These are phyloP conservation scores for Penicillium egyptiacum DNA, from an alignment of 495 filamentous ascomycete genomes.

Conservation along the genomic window DNA sequence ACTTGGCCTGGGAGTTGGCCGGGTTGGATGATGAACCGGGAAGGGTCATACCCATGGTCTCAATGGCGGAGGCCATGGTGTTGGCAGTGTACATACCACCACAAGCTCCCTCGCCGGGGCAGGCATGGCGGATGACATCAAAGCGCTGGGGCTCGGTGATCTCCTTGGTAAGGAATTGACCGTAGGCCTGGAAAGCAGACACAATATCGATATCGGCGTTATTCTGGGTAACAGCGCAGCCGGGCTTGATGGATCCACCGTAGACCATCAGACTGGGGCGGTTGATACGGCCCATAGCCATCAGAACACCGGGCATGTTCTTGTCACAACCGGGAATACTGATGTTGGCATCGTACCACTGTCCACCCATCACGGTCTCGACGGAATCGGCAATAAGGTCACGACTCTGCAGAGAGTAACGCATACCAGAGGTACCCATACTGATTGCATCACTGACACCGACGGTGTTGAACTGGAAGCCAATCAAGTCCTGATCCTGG, in stretches of 20 bases:
- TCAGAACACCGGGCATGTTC: constrained; percentile 98
- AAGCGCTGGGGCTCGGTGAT: constrained; percentile 88
- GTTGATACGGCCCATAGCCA: constrained; percentile 96
- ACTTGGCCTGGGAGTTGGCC: constrained; percentile 82
- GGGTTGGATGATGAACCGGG: constrained; percentile 92
- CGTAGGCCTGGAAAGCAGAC: constrained; percentile 97
- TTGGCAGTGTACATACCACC: constrained; percentile 99
- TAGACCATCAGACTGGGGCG: constrained; percentile 95
- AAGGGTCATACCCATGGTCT: constrained; percentile 92
- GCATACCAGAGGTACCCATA: constrained; percentile 72
- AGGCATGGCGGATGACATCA: constrained; percentile 93
- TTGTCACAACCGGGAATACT: constrained; percentile 99
- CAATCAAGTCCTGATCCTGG: constrained; percentile 71
- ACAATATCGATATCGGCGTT: constrained; percentile 89
- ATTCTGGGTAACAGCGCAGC: constrained; percentile 68
- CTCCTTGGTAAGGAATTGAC: constrained; percentile 87
- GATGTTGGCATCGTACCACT: constrained; percentile 99
- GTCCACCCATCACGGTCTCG: constrained; percentile 97
- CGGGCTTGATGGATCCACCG: constrained; percentile 90
- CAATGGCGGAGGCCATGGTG: constrained; percentile 97
- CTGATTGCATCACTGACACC: constrained; percentile 74
- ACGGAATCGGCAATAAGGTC: constrained; percentile 97
- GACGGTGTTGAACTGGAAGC: constrained; percentile 96
- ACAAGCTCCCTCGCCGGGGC: constrained; percentile 89
- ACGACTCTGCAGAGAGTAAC: constrained; percentile 88